These are phyloP conservation scores for Entoloma clypeatum DNA, from an alignment of 1,284 basidiomycete species.

Conservation along the genomic window DNA sequence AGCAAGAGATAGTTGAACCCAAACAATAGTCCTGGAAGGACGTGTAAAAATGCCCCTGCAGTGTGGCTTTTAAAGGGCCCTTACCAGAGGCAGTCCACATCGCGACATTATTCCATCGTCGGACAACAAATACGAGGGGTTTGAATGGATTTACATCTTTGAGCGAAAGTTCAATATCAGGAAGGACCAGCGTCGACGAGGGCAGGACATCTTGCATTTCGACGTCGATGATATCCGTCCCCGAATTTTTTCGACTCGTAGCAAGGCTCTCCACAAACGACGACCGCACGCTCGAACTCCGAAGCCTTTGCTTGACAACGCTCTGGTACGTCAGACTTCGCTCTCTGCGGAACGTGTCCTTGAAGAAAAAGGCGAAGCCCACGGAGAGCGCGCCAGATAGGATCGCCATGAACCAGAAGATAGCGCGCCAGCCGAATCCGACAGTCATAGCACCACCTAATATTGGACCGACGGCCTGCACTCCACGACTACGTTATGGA, in stretches of 20 bases:
- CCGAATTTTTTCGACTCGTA: background rate
- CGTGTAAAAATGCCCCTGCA: conserved; percentile 6
- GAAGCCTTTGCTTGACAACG: conserved; percentile 40
- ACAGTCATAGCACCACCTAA: conserved; percentile 67
- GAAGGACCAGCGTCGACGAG: conserved; percentile 13
- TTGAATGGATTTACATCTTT: conserved; percentile 72
- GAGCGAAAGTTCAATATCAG: conserved; percentile 54
- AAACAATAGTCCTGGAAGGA: conserved; percentile 59
- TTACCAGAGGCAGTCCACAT: conserved; percentile 69
- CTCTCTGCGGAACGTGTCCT: conserved; percentile 80
- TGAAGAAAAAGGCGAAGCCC: conserved; percentile 66
- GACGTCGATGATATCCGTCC: background rate
- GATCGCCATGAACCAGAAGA: conserved; percentile 78
- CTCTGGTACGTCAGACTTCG: conserved; percentile 75
- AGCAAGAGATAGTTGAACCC: conserved; percentile 65
- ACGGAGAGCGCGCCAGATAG: conserved; percentile 54
- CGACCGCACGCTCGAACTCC: conserved; percentile 14
- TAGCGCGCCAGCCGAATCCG: conserved; percentile 70
- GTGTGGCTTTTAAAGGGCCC: conserved; percentile 15
- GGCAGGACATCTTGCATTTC: conserved; percentile 14
- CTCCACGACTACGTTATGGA: conserved; percentile 24
- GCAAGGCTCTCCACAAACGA: background rate
- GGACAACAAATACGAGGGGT: conserved; percentile 56
- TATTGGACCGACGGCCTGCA: conserved; percentile 63
- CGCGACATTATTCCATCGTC: conserved; percentile 61